Percentiles rank a stretch among this genome's conserved stretches.
These are phyloP conservation scores for Umbelopsis sp. DNA, from an alignment of 192 early-diverging fungal genomes.

Conservation along the genomic window DNA sequence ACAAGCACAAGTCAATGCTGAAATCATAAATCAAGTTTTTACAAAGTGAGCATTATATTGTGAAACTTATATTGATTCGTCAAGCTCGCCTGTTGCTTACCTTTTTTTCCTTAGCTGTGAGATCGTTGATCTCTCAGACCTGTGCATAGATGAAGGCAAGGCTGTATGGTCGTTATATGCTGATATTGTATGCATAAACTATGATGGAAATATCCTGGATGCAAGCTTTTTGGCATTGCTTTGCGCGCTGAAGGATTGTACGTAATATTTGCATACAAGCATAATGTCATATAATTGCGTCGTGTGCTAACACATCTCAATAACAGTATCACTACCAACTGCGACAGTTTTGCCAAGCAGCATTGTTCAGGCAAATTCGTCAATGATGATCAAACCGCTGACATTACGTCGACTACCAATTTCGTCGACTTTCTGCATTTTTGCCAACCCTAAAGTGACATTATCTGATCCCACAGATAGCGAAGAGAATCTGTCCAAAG, in stretches of 20 bases:
- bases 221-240: constrained; percentile 78
- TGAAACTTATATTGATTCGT: neutral
- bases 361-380: constrained; percentile 64
- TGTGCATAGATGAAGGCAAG: constrained; percentile 81
- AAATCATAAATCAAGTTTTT: constrained; percentile 74
- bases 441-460: constrained; percentile 52
- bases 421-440: constrained; percentile 67
- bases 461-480: constrained; percentile 74
- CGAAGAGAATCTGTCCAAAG: constrained; percentile 64
- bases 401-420: constrained; percentile 52
- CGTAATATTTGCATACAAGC: neutral
- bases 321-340: constrained; percentile 71
- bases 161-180: constrained; percentile 88
- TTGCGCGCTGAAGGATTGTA: constrained; percentile 78
- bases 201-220: constrained; percentile 91
- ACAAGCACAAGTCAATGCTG: constrained; percentile 80
- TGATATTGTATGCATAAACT: constrained; percentile 89
- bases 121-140: constrained; percentile 64
- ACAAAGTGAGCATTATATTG: constrained; percentile 39
- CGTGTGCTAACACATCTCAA: neutral
- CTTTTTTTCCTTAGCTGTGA: constrained; percentile 38
- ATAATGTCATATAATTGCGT: neutral
- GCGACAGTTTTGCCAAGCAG: constrained; percentile 65
- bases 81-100: neutral
- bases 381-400: constrained; percentile 44